phyloP scores from a whole-genome alignment of 306 rosid species.

The Alnus glutinosa region DNA sequence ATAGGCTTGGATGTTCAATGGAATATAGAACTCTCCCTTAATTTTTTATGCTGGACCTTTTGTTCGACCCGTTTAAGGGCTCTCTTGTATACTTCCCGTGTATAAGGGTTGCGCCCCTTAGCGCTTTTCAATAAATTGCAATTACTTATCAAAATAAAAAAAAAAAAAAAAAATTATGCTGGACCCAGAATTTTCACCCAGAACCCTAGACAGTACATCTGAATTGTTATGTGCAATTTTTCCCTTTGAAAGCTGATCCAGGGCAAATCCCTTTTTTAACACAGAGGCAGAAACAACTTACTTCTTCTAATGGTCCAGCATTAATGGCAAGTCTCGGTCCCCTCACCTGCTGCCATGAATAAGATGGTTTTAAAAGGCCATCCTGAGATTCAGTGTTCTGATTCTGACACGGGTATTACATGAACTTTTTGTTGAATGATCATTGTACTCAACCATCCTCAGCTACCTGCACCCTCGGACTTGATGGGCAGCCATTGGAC shows the following conservation, averaged over 20 bases:
- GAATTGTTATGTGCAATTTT: too few relatives aligned
- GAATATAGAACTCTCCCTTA: neutral
- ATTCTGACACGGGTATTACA: slow-evolving; percentile 14
- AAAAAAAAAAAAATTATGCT: too few relatives aligned
- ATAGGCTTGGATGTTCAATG: neutral
- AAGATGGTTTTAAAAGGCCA: neutral
- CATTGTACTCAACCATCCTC: neutral
- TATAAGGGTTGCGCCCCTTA: too few relatives aligned
- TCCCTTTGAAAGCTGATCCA: too few relatives aligned
- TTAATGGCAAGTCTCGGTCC: neutral
- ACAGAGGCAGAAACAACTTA: neutral
- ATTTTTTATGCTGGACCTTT: neutral
- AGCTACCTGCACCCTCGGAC: neutral
- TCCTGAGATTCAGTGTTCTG: neutral
- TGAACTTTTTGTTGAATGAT: neutral
- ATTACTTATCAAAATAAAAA: too few relatives aligned
- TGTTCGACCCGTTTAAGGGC: too few relatives aligned
- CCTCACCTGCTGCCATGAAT: neutral
- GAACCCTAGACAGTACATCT: too few relatives aligned
- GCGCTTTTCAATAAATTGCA: too few relatives aligned
- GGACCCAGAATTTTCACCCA: neutral
- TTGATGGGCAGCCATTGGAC: neutral
- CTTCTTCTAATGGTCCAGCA: neutral
- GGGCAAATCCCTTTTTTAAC: too few relatives aligned
- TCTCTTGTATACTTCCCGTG: too few relatives aligned